Evolutionary conservation across 1,139 yeast genomes (phyloP).

Genomic region (Hyphopichia wangnamkhiaoensis): DNA sequence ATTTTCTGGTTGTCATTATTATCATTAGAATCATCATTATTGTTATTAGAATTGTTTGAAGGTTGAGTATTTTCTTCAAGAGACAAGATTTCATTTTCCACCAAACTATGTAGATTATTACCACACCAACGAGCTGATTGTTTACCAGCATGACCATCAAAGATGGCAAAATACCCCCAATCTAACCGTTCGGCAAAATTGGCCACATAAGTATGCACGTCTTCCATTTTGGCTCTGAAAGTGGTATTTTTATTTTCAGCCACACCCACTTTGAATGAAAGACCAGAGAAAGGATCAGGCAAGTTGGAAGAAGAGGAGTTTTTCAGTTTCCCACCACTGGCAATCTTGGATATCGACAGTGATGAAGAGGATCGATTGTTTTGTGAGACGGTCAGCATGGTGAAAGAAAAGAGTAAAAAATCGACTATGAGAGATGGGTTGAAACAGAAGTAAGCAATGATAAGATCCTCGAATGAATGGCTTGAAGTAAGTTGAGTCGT

Average conservation of each 20-base stretch:
- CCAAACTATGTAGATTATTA: conserved; percentile 69
- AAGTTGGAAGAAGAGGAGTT: conserved; percentile 3
- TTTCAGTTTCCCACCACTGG: conserved; percentile 2
- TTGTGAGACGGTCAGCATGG: conserved; percentile 4
- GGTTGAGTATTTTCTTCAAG: conserved; percentile 9
- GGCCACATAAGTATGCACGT: conserved; percentile 90
- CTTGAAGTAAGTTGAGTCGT: too few relatives aligned
- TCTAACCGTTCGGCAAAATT: conserved; percentile 87
- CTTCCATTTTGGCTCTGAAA: conserved; percentile 92
- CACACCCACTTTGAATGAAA: conserved; percentile 79
- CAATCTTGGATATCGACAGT: conserved; percentile 6
- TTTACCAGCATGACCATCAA: conserved; percentile 98
- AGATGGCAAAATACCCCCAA: conserved; percentile 94
- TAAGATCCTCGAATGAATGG: too few relatives aligned
- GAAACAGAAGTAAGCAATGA: too few relatives aligned
- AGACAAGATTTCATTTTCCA: conserved; percentile 52
- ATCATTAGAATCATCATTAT: conserved; percentile 12
- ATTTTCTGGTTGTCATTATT: neutral
- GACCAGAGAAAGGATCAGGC: conserved; percentile 50
- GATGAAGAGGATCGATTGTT: conserved; percentile 3
- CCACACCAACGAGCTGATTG: conserved; percentile 97
- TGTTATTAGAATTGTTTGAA: conserved; percentile 7
- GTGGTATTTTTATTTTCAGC: conserved; percentile 83
- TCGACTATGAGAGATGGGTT: too few relatives aligned
- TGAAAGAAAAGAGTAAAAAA: too few relatives aligned